Base-by-base conservation (phyloP, 2,329 filamentous ascomycete genomes). In the Epichloe aotearoae region DNA sequence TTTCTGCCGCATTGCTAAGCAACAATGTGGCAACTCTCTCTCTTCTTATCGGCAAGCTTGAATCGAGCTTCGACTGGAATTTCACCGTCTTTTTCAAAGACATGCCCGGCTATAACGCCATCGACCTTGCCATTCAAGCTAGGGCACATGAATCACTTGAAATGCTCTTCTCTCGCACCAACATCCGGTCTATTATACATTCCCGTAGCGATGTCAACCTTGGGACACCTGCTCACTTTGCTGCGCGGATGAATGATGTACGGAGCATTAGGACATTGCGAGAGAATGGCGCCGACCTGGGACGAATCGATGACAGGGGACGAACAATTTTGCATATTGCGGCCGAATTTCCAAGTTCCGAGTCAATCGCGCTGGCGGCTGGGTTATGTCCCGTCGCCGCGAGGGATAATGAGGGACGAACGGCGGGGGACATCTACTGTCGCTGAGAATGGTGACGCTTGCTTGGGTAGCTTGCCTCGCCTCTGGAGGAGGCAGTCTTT, bases 211-310 rank as follows among this genome's bases (percentile, higher is more conserved):
- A n/a, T 7, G 34, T 51, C 40, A 51, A 51, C 19, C 30, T 33
- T 5, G 50, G 50, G 12, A 47, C 45, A 15, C 50, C 44, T n/a
- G 50, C 40, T 4, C 38, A 47, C 30, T 36, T 37, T 17, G 50
- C 50, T 15, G 50, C 45, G 5, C 19, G 44, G 36, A n/a, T 20
- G 14, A 15, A 26, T 19, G 36, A 46, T 3, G 5, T 4, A 12
- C 4, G n/a, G 19, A 37, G 38, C 33, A 26, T 51, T 0, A 12
- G 23, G n/a, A 36, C 36, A 5, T 14, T 51, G 46, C 14, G 26
- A 10, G 11, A 20, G 17, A 15, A 47, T 5, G 50, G 45, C n/a
- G 45, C 45, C 15, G 39, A 47, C 12, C 14, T 51, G 12, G 33
- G 23, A 7, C 37, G 39, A 12, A 14, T 34, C 2, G 45, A 51